Evolutionary conservation across 805 yeast species (phyloP).

Genomic region (Lachancea quebecensis): DNA sequence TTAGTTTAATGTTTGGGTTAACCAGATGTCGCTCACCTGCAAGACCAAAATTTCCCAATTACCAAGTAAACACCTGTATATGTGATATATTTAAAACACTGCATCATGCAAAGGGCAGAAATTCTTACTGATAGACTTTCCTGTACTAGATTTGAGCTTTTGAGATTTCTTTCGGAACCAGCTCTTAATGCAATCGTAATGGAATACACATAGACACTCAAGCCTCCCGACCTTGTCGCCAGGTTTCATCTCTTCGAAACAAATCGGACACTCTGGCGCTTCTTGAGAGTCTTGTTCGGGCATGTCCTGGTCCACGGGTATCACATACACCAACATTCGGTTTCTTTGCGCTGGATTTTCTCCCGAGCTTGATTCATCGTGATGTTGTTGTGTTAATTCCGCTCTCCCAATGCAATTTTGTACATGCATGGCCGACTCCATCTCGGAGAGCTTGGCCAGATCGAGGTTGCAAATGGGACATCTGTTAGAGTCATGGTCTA

Average conservation of each 20-base stretch:
- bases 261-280: constrained; percentile 82
- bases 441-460: constrained; percentile 11
- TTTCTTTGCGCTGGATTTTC: constrained; percentile 35
- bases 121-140: constrained; percentile 29
- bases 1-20: no score
- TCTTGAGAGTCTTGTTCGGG: constrained; percentile 7
- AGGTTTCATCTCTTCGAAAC: constrained; percentile 79
- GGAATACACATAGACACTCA: constrained; percentile 93
- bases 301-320: constrained; percentile 17
- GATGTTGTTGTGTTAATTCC: constrained; percentile 43
- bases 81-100: constrained; percentile 13
- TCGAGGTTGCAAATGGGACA: constrained; percentile 38
- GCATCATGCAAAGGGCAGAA: constrained; percentile 47
- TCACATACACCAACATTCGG: constrained; percentile 75
- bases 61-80: constrained; percentile 5
- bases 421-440: constrained; percentile 46
- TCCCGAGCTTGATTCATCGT: constrained; percentile 33
- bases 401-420: constrained; percentile 56
- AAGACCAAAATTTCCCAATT: neutral
- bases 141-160: constrained; percentile 29
- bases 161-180: constrained; percentile 86
- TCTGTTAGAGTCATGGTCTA: constrained; percentile 19
- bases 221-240: constrained; percentile 88
- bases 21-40: neutral
- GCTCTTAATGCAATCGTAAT: constrained; percentile 78